These are phyloP conservation scores for Nannochloropsis gaditana DNA, from an alignment of 108 stramenopile species.

Conservation along the genomic window DNA sequence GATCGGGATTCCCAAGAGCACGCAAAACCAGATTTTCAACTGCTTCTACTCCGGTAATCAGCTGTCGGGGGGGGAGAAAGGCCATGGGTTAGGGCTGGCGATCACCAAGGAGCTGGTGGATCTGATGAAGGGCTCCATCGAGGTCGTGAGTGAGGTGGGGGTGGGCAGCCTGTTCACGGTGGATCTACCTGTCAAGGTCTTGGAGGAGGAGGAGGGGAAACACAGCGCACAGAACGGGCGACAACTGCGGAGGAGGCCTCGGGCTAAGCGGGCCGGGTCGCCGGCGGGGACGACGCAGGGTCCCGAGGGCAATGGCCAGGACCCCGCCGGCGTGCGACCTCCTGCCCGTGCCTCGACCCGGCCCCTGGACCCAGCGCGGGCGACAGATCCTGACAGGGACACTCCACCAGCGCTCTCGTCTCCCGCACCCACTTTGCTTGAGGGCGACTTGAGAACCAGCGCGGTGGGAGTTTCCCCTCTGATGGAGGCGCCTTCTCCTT, in stretches of 20 bases:
- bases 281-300: not conserved
- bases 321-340: not conserved
- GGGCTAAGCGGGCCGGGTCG: not conserved
- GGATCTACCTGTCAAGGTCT: not conserved
- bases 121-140: slow-evolving; percentile 10
- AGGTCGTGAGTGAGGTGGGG: not conserved
- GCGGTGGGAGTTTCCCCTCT: not conserved
- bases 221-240: not conserved
- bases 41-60: not conserved
- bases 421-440: not conserved
- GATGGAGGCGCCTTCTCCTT: not conserved
- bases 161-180: not conserved
- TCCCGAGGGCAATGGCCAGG: not conserved
- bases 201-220: not conserved
- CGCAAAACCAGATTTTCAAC: not conserved
- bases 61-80: not conserved
- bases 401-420: not conserved
- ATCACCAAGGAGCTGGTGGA: not conserved
- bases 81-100: not conserved
- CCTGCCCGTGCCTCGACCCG: not conserved
- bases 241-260: not conserved
- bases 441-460: too few relatives aligned
- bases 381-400: not conserved
- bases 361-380: not conserved
- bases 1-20: not conserved